Percentiles rank a stretch among this genome's conserved stretches.
phyloP scores from a whole-genome alignment of 768 basidiomycete genomes.

The Tylopilus felleus region DNA sequence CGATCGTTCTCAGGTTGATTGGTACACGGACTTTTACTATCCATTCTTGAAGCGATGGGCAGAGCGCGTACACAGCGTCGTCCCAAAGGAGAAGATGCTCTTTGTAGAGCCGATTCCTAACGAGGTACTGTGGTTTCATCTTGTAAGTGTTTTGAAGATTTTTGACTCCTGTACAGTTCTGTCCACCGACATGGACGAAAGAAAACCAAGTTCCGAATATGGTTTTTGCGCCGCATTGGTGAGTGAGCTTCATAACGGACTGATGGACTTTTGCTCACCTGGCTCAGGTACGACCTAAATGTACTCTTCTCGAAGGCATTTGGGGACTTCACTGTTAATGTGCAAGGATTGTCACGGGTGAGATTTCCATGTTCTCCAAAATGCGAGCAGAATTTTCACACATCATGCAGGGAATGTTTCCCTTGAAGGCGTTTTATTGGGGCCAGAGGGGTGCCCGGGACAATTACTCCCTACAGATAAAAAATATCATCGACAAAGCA shows the following conservation, averaged over 20 bases:
- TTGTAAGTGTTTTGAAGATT: background rate
- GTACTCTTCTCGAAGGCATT: constrained; percentile 82
- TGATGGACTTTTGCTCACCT: background rate
- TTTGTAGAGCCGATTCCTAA: constrained; percentile 92
- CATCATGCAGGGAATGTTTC: constrained; percentile 73
- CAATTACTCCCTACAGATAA: constrained; percentile 81
- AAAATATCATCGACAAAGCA: constrained; percentile 68
- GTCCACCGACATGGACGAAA: constrained; percentile 71
- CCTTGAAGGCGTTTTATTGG: constrained; percentile 79
- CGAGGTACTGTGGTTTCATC: constrained; percentile 52
- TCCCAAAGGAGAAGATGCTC: constrained; percentile 53
- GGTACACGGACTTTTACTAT: constrained; percentile 84
- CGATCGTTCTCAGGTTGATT: constrained; percentile 57
- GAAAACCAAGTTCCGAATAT: constrained; percentile 59
- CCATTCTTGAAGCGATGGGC: constrained; percentile 73
- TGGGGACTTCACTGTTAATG: constrained; percentile 85
- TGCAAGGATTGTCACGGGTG: constrained; percentile 88
- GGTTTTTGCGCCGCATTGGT: constrained; percentile 77
- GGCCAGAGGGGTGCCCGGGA: constrained; percentile 76
- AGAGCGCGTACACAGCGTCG: constrained; percentile 48
- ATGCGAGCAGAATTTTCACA: constrained; percentile 5
- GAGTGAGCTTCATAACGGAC: constrained; percentile 17
- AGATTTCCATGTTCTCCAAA: constrained; percentile 15
- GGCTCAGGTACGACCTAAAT: constrained; percentile 84
- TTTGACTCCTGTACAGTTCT: constrained; percentile 52